Percentiles rank a stretch among this genome's conserved stretches.
Conservation (phyloP, 78 protist species). For the Polysphondylium violaceum region DNA sequence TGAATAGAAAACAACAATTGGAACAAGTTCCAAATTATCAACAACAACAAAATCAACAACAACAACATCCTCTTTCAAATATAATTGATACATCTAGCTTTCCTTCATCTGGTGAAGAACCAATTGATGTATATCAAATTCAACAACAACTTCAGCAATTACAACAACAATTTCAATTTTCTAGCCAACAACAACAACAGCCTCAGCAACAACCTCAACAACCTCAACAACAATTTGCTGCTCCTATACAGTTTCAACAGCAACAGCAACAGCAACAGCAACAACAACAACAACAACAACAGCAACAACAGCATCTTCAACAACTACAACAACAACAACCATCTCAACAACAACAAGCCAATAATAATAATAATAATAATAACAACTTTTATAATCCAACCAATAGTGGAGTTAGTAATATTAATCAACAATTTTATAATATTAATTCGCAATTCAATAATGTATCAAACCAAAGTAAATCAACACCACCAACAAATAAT, state of each 20-base stretch:
- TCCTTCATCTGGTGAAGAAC: neutral
- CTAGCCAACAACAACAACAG: neutral
- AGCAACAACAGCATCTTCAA: neutral
- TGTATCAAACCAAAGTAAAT: neutral
- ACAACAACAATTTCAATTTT: neutral
- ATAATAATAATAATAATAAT: neutral
- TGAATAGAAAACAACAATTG: slow-evolving; percentile 26
- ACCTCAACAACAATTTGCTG: too few relatives aligned
- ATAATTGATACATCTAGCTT: too few relatives aligned
- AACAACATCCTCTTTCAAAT: neutral
- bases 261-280: neutral
- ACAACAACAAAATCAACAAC: slow-evolving; percentile 27
- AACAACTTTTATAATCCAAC: neutral
- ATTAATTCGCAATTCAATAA: neutral
- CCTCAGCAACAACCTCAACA: slow-evolving; percentile 9
- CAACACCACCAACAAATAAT: slow-evolving; percentile 10
- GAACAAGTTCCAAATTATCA: neutral
- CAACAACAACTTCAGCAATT: neutral
- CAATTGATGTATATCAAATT: too few relatives aligned
- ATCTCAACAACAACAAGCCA: slow-evolving; percentile 30
- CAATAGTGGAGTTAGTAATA: too few relatives aligned
- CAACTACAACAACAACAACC: slow-evolving; percentile 29
- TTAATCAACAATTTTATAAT: neutral
- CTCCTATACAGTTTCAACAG: neutral
- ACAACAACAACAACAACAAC: slow-evolving; percentile 9